These are phyloP conservation scores for Nidula microcarpa DNA, from an alignment of 768 basidiomycete species.

Conservation along the genomic window DNA sequence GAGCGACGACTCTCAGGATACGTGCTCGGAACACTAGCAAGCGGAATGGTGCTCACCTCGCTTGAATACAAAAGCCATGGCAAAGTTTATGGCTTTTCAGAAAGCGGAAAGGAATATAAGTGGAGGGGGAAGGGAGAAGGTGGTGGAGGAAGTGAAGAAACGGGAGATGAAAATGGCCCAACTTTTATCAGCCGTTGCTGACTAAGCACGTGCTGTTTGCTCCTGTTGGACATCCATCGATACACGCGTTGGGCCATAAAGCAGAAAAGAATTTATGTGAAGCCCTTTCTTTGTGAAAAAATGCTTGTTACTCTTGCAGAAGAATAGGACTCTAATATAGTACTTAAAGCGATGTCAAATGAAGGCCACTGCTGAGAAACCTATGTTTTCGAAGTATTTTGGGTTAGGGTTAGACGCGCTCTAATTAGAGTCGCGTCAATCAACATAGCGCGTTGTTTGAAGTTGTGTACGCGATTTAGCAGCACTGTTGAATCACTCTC, in stretches of 20 bases:
- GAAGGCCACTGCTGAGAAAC: too few species aligned
- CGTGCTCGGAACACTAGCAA: too few species aligned
- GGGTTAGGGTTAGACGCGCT: conserved; percentile 20
- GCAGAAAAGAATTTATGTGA: not conserved
- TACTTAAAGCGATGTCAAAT: too few species aligned
- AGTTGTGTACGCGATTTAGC: conserved; percentile 12
- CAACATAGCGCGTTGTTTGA: conserved; percentile 19
- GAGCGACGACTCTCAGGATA: conserved; percentile 7
- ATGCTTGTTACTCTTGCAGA: too few species aligned
- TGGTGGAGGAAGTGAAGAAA: conserved; percentile 16
- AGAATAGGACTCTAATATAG: too few species aligned
- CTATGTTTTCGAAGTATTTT: not conserved
- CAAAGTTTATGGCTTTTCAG: conserved; percentile 2
- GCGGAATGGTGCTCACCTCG: conserved; percentile 26
- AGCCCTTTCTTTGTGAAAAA: too few species aligned
- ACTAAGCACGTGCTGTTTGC: conserved; percentile 25
- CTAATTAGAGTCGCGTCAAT: conserved; percentile 19
- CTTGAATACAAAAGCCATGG: conserved; percentile 36
- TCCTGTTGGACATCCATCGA: not conserved
- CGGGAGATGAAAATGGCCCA: conserved; percentile 13
- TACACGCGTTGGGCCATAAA: not conserved
- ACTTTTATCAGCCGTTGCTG: conserved; percentile 22
- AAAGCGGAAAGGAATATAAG: not conserved
- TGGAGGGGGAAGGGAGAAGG: conserved; percentile 10
- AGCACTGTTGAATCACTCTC: not conserved